Evolutionary conservation across 352 stramenopile genomes (phyloP).

Genomic region (Phytophthora podocarpi): DNA sequence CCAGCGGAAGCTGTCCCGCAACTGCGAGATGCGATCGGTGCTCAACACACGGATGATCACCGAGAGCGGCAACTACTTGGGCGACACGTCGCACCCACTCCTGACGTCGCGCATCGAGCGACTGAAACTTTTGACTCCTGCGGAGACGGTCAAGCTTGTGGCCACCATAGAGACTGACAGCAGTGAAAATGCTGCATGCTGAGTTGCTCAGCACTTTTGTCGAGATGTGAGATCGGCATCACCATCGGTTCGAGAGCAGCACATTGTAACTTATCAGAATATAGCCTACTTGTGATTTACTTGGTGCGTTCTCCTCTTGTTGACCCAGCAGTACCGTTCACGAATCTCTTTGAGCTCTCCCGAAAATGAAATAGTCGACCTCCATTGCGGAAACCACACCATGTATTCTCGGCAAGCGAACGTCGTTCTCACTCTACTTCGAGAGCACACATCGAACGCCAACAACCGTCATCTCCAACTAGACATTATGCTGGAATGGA

Average conservation of each 20-base stretch:
- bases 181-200: constrained; percentile 9
- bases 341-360: no score
- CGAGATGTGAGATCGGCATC: not conserved
- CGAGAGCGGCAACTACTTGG: constrained; percentile 80
- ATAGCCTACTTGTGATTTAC: no score
- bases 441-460: no score
- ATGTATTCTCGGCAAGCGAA: no score
- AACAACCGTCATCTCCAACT: no score
- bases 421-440: no score
- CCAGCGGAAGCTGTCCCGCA: constrained; percentile 73
- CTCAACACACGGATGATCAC: constrained; percentile 78
- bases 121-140: constrained; percentile 52
- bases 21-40: constrained; percentile 68
- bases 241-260: constrained; percentile 5
- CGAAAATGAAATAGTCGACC: no score
- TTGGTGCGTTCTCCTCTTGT: no score
- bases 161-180: constrained; percentile 13
- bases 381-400: no score
- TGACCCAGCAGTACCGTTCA: no score
- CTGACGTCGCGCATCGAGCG: constrained; percentile 77
- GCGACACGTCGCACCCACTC: constrained; percentile 76
- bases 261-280: constrained; percentile 21
- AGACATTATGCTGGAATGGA: no score
- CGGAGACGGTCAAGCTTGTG: constrained; percentile 13
- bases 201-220: not conserved